Percentiles rank a stretch among this genome's conserved stretches.
phyloP scores from a whole-genome alignment of 2,329 filamentous ascomycete genomes.

The Pestalotiopsis sp. region DNA sequence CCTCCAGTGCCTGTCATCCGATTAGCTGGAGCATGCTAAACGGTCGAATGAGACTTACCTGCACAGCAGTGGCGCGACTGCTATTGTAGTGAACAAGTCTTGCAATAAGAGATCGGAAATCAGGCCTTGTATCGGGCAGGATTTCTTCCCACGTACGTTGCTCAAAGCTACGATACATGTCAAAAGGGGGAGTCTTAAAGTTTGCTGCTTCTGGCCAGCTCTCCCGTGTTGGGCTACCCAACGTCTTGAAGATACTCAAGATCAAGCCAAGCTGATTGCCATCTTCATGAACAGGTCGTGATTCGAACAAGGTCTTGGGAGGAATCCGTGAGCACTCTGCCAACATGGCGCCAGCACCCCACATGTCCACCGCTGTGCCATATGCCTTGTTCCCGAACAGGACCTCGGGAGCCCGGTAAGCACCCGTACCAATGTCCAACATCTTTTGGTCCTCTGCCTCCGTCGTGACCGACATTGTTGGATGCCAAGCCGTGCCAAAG shows the following conservation, averaged over 20 bases:
- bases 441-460: conserved; percentile 75
- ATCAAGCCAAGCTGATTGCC: conserved; percentile 92
- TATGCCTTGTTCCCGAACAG: conserved; percentile 84
- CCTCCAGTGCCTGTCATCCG: neutral
- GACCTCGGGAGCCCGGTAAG: conserved; percentile 87
- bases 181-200: conserved; percentile 80
- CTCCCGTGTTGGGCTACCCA: conserved; percentile 82
- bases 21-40: neutral
- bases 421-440: conserved; percentile 89
- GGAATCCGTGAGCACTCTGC: conserved; percentile 68
- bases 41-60: conserved; percentile 41
- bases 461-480: conserved; percentile 54
- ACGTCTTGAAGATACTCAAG: conserved; percentile 85
- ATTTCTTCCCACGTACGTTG: conserved; percentile 69
- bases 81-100: conserved; percentile 75
- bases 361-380: conserved; percentile 76
- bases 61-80: conserved; percentile 66
- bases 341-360: conserved; percentile 83
- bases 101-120: conserved; percentile 67
- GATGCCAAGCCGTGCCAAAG: conserved; percentile 90
- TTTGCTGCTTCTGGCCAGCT: conserved; percentile 79
- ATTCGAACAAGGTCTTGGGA: conserved; percentile 76
- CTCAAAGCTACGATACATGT: conserved; percentile 81
- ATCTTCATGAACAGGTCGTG: conserved; percentile 71
- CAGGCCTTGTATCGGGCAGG: conserved; percentile 60